phyloP scores from a whole-genome alignment of 768 basidiomycete species.

The Trametes coccinea region DNA sequence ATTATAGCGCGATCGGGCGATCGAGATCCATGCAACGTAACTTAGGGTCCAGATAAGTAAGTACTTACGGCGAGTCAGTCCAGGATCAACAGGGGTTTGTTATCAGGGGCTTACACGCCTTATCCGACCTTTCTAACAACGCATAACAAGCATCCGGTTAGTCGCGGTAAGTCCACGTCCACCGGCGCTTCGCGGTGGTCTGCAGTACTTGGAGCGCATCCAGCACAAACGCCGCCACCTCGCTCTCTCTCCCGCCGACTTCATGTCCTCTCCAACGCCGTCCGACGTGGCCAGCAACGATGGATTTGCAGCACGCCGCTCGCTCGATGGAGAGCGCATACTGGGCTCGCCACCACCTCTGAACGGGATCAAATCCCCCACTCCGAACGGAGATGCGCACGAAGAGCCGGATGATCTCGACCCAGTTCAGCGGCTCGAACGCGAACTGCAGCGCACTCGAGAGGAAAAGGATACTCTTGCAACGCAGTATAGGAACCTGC shows the following conservation, averaged over 20 bases:
- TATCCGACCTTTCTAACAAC: neutral
- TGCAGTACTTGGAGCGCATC: neutral
- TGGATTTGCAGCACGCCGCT: constrained; percentile 23
- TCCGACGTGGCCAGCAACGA: constrained; percentile 20
- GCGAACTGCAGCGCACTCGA: constrained; percentile 70
- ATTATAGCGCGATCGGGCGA: constrained; percentile 13
- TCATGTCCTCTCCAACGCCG: constrained; percentile 18
- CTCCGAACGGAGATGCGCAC: constrained; percentile 21
- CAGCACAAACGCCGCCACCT: constrained; percentile 4
- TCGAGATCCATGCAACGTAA: neutral
- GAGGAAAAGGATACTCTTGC: constrained; percentile 90
- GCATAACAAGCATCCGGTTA: neutral
- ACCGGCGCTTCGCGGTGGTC: neutral
- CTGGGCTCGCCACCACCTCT: constrained; percentile 26
- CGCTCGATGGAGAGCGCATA: constrained; percentile 30
- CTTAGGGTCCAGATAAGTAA: too few relatives aligned
- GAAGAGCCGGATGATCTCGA: constrained; percentile 45
- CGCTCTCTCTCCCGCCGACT: constrained; percentile 1
- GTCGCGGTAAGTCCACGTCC: neutral
- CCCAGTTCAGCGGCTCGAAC: constrained; percentile 60
- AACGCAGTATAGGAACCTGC: constrained; percentile 79
- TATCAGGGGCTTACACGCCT: neutral
- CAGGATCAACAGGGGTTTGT: neutral
- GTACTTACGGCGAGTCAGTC: too few relatives aligned
- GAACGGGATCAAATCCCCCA: constrained; percentile 29